These are phyloP conservation scores for Aureobasidium sp. DNA, from an alignment of 2,329 filamentous ascomycete species.

Conservation along the genomic window DNA sequence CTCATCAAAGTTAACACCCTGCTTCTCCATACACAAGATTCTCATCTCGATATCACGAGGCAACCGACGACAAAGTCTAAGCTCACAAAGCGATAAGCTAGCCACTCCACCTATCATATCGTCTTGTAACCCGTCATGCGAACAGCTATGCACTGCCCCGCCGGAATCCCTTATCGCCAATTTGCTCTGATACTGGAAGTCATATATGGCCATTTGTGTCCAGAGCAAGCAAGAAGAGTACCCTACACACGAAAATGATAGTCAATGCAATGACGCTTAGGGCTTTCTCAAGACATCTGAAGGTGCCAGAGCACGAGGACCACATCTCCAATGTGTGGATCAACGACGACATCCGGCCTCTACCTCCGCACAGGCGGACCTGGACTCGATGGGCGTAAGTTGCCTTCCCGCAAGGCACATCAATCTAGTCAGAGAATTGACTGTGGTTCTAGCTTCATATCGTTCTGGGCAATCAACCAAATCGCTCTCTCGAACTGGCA, in stretches of 20 bases:
- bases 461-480: conserved; percentile 37
- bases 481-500: conserved; percentile 33
- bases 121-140: too few relatives aligned
- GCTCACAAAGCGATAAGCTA: neutral
- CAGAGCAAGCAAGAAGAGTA: neutral
- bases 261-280: neutral
- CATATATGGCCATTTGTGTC: neutral
- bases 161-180: neutral
- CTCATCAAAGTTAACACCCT: neutral
- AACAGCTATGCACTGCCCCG: neutral
- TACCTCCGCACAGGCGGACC: conserved; percentile 34
- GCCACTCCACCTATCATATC: neutral
- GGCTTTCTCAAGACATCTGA: conserved; percentile 18
- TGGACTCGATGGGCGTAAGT: conserved; percentile 32
- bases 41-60: neutral
- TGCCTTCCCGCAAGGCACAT: neutral
- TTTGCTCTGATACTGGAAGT: too few relatives aligned
- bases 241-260: neutral
- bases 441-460: conserved; percentile 19
- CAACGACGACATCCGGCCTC: conserved; percentile 37
- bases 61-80: neutral
- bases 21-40: neutral
- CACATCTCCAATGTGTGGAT: conserved; percentile 30
- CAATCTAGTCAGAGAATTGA: neutral
- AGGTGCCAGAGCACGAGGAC: conserved; percentile 22